phyloP scores from a whole-genome alignment of 2,329 filamentous ascomycete genomes.

The Sclerotinia glacialis region DNA sequence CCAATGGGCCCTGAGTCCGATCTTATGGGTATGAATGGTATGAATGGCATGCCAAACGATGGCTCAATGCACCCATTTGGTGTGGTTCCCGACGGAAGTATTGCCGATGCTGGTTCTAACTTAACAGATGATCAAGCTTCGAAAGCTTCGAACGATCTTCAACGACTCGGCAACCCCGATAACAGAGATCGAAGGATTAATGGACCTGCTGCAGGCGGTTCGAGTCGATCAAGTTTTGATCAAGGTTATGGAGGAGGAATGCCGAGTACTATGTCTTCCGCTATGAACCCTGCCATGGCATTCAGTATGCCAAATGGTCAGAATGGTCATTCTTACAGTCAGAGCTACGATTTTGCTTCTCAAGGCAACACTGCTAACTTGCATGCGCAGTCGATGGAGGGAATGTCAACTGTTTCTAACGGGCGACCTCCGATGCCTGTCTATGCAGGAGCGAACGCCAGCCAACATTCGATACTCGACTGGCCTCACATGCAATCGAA shows the following conservation, averaged over 20 bases:
- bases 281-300: slow-evolving; percentile 57
- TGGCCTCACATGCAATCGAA: slow-evolving; percentile 75
- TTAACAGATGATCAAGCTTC: slow-evolving; percentile 57
- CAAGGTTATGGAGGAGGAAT: slow-evolving; percentile 59
- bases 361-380: slow-evolving; percentile 38
- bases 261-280: slow-evolving; percentile 58
- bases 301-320: slow-evolving; percentile 62
- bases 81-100: slow-evolving; percentile 48
- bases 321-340: slow-evolving; percentile 49
- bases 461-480: slow-evolving; percentile 63
- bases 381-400: slow-evolving; percentile 34
- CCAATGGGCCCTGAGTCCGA: slow-evolving; percentile 56
- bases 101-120: slow-evolving; percentile 38
- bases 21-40: slow-evolving; percentile 42
- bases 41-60: slow-evolving; percentile 54
- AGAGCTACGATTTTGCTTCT: slow-evolving; percentile 40
- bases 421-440: slow-evolving; percentile 47
- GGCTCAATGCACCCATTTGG: slow-evolving; percentile 57
- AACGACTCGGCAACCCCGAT: slow-evolving; percentile 54
- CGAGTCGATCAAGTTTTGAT: slow-evolving; percentile 46
- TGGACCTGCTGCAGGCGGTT: slow-evolving; percentile 50
- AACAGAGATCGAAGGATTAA: slow-evolving; percentile 58
- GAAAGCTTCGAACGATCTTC: slow-evolving; percentile 56
- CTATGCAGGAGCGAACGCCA: slow-evolving; percentile 51
- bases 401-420: slow-evolving; percentile 32